These are phyloP conservation scores for Diplodia seriata DNA, from an alignment of 2,329 filamentous ascomycete species.

Conservation along the genomic window DNA sequence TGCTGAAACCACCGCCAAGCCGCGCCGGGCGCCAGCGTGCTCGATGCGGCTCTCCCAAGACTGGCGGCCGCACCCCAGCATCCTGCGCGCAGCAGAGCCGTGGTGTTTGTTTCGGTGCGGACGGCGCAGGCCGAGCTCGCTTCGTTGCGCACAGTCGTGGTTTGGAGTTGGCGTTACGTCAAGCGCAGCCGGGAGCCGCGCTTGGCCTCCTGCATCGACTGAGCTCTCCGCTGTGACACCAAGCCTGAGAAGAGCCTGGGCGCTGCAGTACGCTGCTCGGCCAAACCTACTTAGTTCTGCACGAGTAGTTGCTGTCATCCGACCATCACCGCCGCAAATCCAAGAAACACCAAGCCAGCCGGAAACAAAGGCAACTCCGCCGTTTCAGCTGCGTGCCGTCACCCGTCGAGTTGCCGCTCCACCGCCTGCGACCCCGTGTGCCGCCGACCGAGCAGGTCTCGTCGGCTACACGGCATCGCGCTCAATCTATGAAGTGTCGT, in stretches of 20 bases:
- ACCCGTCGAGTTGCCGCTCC: no score
- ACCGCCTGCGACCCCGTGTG: no score
- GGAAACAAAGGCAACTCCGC: constrained; percentile 13
- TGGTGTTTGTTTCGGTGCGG: neutral
- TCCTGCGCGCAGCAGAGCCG: neutral
- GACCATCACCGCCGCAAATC: neutral
- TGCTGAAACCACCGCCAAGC: constrained; percentile 27
- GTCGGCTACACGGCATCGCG: constrained; percentile 14
- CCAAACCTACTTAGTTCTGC: no score
- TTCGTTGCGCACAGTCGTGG: constrained; percentile 9
- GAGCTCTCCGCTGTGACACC: constrained; percentile 15
- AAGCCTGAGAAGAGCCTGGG: constrained; percentile 1
- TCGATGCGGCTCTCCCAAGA: constrained; percentile 10
- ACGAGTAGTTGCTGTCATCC: neutral
- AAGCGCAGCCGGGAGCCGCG: constrained; percentile 20
- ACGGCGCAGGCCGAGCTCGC: neutral
- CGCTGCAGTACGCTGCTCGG: constrained; percentile 1
- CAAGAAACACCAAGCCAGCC: neutral
- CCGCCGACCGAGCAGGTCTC: neutral
- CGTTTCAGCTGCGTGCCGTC: constrained; percentile 3
- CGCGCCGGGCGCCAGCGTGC: neutral
- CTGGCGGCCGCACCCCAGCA: neutral
- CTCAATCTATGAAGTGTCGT: constrained; percentile 18
- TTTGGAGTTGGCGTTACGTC: constrained; percentile 24
- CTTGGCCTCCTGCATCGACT: constrained; percentile 16